These are phyloP conservation scores for Tolypocladium ovalisporum DNA, from an alignment of 2,329 filamentous ascomycete genomes.

Conservation along the genomic window DNA sequence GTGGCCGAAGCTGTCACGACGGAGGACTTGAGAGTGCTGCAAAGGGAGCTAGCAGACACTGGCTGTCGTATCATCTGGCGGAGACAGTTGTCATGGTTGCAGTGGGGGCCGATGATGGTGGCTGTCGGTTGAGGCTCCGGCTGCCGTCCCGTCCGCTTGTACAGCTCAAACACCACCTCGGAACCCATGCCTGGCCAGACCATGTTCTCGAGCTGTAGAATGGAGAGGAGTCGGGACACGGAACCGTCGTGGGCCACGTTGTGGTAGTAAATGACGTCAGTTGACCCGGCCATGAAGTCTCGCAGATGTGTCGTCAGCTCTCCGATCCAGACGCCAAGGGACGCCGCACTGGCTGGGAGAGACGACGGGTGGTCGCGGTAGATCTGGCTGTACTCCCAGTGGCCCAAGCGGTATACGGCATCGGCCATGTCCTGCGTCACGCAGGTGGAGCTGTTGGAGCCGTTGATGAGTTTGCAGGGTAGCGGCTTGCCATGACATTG, in stretches of 20 bases:
- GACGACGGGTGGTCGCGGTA: slow-evolving; percentile 57
- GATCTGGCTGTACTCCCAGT: slow-evolving; percentile 73
- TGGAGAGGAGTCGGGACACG: slow-evolving; percentile 52
- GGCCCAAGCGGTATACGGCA: slow-evolving; percentile 61
- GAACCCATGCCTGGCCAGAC: slow-evolving; percentile 78
- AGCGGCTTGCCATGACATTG: slow-evolving; percentile 66
- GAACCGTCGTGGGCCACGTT: slow-evolving; percentile 76
- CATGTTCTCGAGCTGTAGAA: slow-evolving; percentile 66
- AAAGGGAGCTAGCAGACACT: slow-evolving; percentile 12
- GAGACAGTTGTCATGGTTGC: slow-evolving; percentile 19
- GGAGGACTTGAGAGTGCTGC: slow-evolving; percentile 1
- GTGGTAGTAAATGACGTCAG: slow-evolving; percentile 48
- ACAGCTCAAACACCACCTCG: slow-evolving; percentile 70
- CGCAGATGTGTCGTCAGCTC: slow-evolving; percentile 60
- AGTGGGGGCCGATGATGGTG: slow-evolving; percentile 9
- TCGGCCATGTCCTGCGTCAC: slow-evolving; percentile 53
- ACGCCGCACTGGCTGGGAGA: slow-evolving; percentile 48
- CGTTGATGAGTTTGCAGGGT: slow-evolving; percentile 48
- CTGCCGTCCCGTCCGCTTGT: slow-evolving; percentile 23
- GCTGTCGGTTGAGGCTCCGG: slow-evolving; percentile 7
- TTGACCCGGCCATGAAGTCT: slow-evolving; percentile 30
- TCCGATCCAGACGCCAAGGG: slow-evolving; percentile 63
- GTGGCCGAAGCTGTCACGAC: neutral
- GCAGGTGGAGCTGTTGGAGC: slow-evolving; percentile 40
- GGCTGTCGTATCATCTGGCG: slow-evolving; percentile 15